phyloP scores from a whole-genome alignment of 2,329 filamentous ascomycete genomes.

The Alternaria tenuissima region DNA sequence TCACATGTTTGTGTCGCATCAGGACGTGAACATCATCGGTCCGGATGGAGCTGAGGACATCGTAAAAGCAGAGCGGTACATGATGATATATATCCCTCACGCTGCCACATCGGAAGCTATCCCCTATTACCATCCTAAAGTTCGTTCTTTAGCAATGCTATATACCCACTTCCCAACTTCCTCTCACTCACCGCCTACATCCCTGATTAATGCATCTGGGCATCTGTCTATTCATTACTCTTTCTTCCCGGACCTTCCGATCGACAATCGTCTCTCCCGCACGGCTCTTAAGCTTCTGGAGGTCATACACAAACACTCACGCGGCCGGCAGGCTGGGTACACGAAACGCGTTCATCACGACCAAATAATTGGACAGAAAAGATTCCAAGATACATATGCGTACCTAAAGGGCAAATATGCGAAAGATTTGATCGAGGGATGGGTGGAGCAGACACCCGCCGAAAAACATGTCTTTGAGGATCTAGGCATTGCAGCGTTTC shows the following conservation, averaged over 20 bases:
- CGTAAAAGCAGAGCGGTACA: constrained; percentile 52
- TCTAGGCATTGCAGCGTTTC: constrained; percentile 85
- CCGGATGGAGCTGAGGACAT: constrained; percentile 38
- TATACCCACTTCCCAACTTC: constrained; percentile 65
- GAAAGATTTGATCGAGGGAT: constrained; percentile 71
- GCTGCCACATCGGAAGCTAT: constrained; percentile 66
- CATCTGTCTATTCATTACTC: constrained; percentile 61
- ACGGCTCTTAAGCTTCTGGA: constrained; percentile 74
- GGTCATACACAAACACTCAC: constrained; percentile 76
- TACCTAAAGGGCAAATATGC: constrained; percentile 83
- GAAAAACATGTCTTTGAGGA: constrained; percentile 96
- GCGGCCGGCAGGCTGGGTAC: constrained; percentile 71
- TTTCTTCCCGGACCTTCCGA: constrained; percentile 53
- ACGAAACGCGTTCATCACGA: constrained; percentile 87
- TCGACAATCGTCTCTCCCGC: constrained; percentile 65
- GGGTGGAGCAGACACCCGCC: constrained; percentile 88
- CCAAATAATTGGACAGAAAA: constrained; percentile 75
- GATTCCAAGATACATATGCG: constrained; percentile 83
- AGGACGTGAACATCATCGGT: constrained; percentile 18
- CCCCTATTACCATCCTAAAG: constrained; percentile 87
- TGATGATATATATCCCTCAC: constrained; percentile 84
- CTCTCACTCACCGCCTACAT: neutral
- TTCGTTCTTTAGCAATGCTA: constrained; percentile 77
- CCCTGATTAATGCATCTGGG: constrained; percentile 44
- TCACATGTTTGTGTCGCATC: constrained; percentile 66